Evolutionary conservation across 2,329 filamentous ascomycete species (phyloP).

Genomic region (Volutella citrinella): DNA sequence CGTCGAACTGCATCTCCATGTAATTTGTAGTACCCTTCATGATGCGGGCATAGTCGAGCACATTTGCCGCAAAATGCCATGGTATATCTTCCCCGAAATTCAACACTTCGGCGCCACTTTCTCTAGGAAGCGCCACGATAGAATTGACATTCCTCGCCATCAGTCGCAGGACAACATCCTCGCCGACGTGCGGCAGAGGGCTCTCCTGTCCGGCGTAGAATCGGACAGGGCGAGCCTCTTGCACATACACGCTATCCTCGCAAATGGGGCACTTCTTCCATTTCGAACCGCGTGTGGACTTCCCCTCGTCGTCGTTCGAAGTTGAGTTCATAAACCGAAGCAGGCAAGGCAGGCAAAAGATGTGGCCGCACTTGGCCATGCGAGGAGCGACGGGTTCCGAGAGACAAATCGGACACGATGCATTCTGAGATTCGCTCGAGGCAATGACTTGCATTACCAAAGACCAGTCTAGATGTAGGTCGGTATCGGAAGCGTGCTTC

Average conservation of each 20-base stretch:
- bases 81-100: conserved; percentile 74
- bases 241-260: conserved; percentile 88
- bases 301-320: conserved; percentile 65
- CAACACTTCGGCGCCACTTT: conserved; percentile 68
- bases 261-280: conserved; percentile 98
- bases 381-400: conserved; percentile 88
- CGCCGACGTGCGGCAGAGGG: conserved; percentile 74
- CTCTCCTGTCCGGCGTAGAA: conserved; percentile 91
- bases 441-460: conserved; percentile 89
- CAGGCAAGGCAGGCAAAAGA: conserved; percentile 90
- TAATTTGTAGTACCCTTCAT: conserved; percentile 94
- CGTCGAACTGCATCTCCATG: conserved; percentile 75
- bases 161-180: conserved; percentile 84
- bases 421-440: conserved; percentile 81
- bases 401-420: conserved; percentile 92
- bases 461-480: conserved; percentile 87
- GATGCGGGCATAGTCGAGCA: conserved; percentile 89
- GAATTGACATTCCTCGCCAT: conserved; percentile 78
- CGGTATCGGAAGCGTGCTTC: conserved; percentile 78
- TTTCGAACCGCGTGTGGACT: conserved; percentile 65
- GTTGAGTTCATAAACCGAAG: conserved; percentile 93
- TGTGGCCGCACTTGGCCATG: conserved; percentile 97
- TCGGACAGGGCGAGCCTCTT: conserved; percentile 82
- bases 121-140: conserved; percentile 82
- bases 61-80: conserved; percentile 93